phyloP scores from a whole-genome alignment of 2,329 filamentous ascomycete species.

The Curvularia eragrostidis region DNA sequence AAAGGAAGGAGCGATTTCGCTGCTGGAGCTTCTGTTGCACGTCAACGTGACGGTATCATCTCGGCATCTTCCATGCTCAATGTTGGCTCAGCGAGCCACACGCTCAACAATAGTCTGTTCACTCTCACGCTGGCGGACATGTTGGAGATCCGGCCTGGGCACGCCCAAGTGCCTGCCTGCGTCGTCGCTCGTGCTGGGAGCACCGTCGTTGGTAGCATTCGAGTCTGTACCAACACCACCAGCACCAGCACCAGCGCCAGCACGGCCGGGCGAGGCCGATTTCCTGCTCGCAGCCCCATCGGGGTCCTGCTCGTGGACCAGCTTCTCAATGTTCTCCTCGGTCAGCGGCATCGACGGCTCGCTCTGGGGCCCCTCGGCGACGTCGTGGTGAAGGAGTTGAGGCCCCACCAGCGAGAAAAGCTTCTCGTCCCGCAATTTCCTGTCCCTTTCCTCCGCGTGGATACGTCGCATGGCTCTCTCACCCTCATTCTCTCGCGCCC shows the following conservation, averaged over 20 bases:
- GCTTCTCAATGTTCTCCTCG: constrained; percentile 46
- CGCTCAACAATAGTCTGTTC: constrained; percentile 36
- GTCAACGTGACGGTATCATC: constrained; percentile 10
- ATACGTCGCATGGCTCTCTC: constrained; percentile 57
- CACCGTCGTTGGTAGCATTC: constrained; percentile 25
- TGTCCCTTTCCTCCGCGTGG: constrained; percentile 63
- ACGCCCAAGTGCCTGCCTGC: constrained; percentile 17
- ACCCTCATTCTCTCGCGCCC: constrained; percentile 53
- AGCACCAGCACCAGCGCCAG: background rate
- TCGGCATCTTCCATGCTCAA: constrained; percentile 4
- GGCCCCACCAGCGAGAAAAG: constrained; percentile 58
- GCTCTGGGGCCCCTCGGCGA: constrained; percentile 24
- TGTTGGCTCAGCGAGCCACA: constrained; percentile 17
- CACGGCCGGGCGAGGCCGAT: constrained; percentile 18
- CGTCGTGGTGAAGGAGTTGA: constrained; percentile 32
- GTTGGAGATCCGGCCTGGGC: constrained; percentile 30
- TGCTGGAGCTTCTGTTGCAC: background rate
- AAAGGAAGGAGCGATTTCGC: constrained; percentile 13
- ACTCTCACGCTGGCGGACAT: constrained; percentile 29
- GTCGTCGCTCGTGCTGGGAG: constrained; percentile 22
- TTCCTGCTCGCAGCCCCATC: constrained; percentile 22
- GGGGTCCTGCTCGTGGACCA: constrained; percentile 39
- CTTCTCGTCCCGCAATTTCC: constrained; percentile 61
- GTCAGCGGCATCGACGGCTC: constrained; percentile 44
- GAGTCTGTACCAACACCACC: constrained; percentile 15